A percentile compares a stretch with the other conserved stretches of the same genome.
Conservation (phyloP, 2,329 filamentous ascomycete genomes). For the Trichocomaceae sp. region DNA sequence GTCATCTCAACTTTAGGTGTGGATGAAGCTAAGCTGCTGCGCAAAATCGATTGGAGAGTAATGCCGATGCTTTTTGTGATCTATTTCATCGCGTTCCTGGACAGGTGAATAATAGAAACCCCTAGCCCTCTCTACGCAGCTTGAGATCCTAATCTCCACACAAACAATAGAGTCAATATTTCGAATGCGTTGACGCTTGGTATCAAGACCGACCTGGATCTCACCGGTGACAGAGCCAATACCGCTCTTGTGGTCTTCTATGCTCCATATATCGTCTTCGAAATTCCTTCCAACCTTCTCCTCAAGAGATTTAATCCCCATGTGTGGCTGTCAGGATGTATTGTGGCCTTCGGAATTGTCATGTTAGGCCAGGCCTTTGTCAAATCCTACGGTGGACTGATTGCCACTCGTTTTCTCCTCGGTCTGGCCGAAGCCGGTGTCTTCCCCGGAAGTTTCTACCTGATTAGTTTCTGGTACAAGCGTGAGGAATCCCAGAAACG, state of each 20-base stretch:
- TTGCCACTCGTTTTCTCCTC: slow-evolving; percentile 26
- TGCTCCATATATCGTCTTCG: slow-evolving; percentile 48
- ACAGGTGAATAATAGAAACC: slow-evolving; percentile 15
- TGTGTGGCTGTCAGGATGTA: slow-evolving; percentile 37
- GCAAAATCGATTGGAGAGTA: slow-evolving; percentile 18
- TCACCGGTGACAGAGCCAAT: slow-evolving; percentile 43
- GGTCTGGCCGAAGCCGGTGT: slow-evolving; percentile 26
- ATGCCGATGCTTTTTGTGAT: slow-evolving; percentile 18
- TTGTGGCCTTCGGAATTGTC: slow-evolving; percentile 20
- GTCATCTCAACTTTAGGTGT: slow-evolving; percentile 1
- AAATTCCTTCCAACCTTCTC: slow-evolving; percentile 48
- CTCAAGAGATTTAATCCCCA: slow-evolving; percentile 48
- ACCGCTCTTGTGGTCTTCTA: slow-evolving; percentile 50
- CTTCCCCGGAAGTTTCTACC: slow-evolving; percentile 32
- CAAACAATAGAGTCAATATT: slow-evolving; percentile 41
- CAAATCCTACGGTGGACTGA: slow-evolving; percentile 21
- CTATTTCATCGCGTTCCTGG: slow-evolving; percentile 18
- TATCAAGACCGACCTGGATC: slow-evolving; percentile 40
- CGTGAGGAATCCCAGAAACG: slow-evolving; percentile 25
- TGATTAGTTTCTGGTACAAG: slow-evolving; percentile 32
- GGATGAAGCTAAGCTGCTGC: slow-evolving; percentile 16
- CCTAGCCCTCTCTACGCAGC: background rate
- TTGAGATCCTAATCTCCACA: slow-evolving; percentile 7
- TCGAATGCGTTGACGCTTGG: slow-evolving; percentile 49
- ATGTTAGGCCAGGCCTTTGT: slow-evolving; percentile 24